phyloP scores from a whole-genome alignment of 2,329 filamentous ascomycete species.

The Fusarium sp. region DNA sequence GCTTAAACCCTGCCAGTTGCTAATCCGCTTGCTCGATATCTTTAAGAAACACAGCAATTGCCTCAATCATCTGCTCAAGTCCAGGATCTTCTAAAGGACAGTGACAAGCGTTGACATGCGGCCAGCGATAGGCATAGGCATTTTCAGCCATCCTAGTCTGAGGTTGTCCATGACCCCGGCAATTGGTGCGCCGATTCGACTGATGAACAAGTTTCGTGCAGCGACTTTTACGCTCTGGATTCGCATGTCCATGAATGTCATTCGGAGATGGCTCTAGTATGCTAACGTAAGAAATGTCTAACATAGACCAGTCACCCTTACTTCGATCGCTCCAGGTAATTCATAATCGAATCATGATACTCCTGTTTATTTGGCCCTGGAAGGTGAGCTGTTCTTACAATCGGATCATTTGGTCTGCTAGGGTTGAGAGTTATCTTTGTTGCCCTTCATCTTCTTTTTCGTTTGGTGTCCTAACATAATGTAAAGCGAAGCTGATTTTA shows the following conservation, averaged over 20 bases:
- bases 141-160: background rate
- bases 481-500: too few species aligned
- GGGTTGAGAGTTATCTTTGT: too few species aligned
- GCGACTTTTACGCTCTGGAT: background rate
- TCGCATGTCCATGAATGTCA: constrained; percentile 23
- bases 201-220: constrained; percentile 11
- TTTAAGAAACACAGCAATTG: constrained; percentile 3
- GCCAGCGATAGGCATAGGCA: constrained; percentile 8
- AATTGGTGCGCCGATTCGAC: background rate
- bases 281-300: too few species aligned
- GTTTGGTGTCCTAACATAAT: too few species aligned
- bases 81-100: constrained; percentile 16
- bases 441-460: too few species aligned
- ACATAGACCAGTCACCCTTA: too few species aligned
- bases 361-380: too few species aligned
- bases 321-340: too few species aligned
- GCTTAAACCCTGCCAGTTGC: background rate
- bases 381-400: too few species aligned
- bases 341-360: too few species aligned
- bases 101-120: constrained; percentile 7
- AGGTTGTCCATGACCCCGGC: background rate
- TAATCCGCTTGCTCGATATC: background rate
- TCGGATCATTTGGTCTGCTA: too few species aligned
- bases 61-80: constrained; percentile 8
- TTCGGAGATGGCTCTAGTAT: too few species aligned